Evolutionary conservation across 2,329 filamentous ascomycete species (phyloP), one percentile per base, ranked within the genome.

Genomic region (Chrysosporium queenslandicum): DNA sequence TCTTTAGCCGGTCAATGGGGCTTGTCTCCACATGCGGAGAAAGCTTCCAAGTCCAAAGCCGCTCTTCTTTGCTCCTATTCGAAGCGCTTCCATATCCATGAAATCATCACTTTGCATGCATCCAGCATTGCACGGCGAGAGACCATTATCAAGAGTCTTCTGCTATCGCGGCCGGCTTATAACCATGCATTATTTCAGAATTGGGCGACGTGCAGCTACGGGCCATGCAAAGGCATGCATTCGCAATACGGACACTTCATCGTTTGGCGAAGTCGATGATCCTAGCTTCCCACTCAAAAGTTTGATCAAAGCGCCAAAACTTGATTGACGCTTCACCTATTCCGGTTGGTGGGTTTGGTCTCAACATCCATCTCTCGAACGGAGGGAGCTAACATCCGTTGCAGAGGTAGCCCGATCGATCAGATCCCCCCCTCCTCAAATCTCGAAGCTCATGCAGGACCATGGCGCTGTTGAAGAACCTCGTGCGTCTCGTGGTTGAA

Each of bases 141-240:
- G 20, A 5, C 27, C 32, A 14, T 12, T 34, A 34, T 12, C 14
- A 34, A 34, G n/a, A n/a, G n/a, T 34, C 5, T 14, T 34, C 32
- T 12, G 32, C 14, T 6, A 4, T 11, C 4, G 14, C 32, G 14
- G 3, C 18, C 16, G 43, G 30, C 6, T 32, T 12, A 25, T 23
- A 34, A 34, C 21, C 30, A 12, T 40, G 37, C 11, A n/a, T n/a
- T 14, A n/a, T 42, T 42, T 50, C 47, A 34, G 37, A 50, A 50
- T 50, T 25, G 47, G 27, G 47, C 18, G 47, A 42, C 23, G 2
- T 41, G 47, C 47, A 50, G n/a, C n/a, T n/a, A n/a, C n/a, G n/a
- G 47, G 4, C 40, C 9, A n/a, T 30, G 37, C 37, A 20, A 30
- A 32, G 16, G 27, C 23, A 20, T 30, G 27, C n/a, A 29, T 6